phyloP scores from a whole-genome alignment of 2,329 filamentous ascomycete genomes.

The Arthroderma sp. region DNA sequence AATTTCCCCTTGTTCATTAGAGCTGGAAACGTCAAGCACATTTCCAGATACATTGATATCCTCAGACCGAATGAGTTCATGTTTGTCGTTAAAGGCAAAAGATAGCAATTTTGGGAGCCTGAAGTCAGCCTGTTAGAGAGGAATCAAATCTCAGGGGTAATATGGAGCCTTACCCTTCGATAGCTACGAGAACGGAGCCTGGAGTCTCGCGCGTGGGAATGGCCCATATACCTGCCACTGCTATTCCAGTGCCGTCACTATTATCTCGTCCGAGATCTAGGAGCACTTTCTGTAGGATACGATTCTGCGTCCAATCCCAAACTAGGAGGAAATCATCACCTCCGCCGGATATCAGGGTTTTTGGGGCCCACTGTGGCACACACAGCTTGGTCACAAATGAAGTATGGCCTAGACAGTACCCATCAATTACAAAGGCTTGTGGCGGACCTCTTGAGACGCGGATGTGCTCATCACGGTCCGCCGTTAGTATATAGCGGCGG shows the following conservation, averaged over 20 bases:
- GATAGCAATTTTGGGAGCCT: constrained; percentile 54
- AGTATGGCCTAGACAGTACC: constrained; percentile 76
- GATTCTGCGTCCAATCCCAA: constrained; percentile 60
- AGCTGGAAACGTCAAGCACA: constrained; percentile 43
- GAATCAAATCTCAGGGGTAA: background rate
- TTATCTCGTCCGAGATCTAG: constrained; percentile 8
- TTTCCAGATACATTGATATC: constrained; percentile 51
- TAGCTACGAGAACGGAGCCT: constrained; percentile 36
- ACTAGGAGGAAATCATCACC: constrained; percentile 67
- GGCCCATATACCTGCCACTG: constrained; percentile 42
- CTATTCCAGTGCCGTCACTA: constrained; percentile 19
- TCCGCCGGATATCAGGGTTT: constrained; percentile 70
- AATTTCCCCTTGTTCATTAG: constrained; percentile 19
- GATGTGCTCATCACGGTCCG: constrained; percentile 70
- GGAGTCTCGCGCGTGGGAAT: constrained; percentile 9
- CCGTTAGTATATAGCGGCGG: constrained; percentile 51
- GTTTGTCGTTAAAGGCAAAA: constrained; percentile 43
- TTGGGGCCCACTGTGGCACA: constrained; percentile 42
- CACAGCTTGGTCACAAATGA: constrained; percentile 72
- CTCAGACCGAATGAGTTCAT: constrained; percentile 37
- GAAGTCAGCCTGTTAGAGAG: constrained; percentile 20
- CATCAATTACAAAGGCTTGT: constrained; percentile 78
- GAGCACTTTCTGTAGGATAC: constrained; percentile 20
- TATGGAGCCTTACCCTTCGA: constrained; percentile 43
- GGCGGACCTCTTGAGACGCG: constrained; percentile 69